Evolutionary conservation across 2,329 filamentous ascomycete genomes (phyloP).

Genomic region (Xylariaceae sp.): DNA sequence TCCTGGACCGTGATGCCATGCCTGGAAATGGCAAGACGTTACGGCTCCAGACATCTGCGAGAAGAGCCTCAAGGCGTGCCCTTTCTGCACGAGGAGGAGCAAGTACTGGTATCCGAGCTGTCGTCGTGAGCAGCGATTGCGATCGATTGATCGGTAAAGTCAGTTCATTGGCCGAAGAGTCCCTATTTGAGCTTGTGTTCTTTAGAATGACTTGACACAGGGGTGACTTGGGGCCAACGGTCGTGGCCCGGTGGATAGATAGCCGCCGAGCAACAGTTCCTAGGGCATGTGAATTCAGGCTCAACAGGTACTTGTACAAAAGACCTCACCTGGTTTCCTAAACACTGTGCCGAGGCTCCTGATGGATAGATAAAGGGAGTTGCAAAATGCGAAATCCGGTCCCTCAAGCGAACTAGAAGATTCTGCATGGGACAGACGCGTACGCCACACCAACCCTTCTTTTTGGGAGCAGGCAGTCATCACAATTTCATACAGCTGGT

Average conservation of each 20-base stretch:
- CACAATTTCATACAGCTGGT: conserved; percentile 78
- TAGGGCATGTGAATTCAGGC: conserved; percentile 26
- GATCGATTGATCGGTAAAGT: conserved; percentile 67
- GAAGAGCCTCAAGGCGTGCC: conserved; percentile 68
- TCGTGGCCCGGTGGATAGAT: conserved; percentile 77
- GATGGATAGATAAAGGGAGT: conserved; percentile 66
- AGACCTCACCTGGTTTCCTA: conserved; percentile 60
- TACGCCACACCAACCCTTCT: conserved; percentile 80
- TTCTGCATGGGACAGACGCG: conserved; percentile 56
- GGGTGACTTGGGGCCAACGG: conserved; percentile 65
- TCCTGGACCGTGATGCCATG: conserved; percentile 63
- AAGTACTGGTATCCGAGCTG: conserved; percentile 64
- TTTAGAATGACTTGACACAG: conserved; percentile 79
- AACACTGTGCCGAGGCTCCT: conserved; percentile 73
- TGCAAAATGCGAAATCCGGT: conserved; percentile 51
- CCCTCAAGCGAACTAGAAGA: conserved; percentile 48
- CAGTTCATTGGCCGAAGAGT: conserved; percentile 44
- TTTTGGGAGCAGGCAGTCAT: conserved; percentile 79
- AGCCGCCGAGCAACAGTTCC: conserved; percentile 64
- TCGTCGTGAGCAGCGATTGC: conserved; percentile 73
- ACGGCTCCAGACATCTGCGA: conserved; percentile 81
- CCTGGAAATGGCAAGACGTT: conserved; percentile 80
- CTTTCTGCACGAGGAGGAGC: conserved; percentile 73
- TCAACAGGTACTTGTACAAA: neutral
- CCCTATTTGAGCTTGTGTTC: conserved; percentile 71